phyloP scores from a whole-genome alignment of 2,329 filamentous ascomycete genomes.

The Nectriaceae sp. region DNA sequence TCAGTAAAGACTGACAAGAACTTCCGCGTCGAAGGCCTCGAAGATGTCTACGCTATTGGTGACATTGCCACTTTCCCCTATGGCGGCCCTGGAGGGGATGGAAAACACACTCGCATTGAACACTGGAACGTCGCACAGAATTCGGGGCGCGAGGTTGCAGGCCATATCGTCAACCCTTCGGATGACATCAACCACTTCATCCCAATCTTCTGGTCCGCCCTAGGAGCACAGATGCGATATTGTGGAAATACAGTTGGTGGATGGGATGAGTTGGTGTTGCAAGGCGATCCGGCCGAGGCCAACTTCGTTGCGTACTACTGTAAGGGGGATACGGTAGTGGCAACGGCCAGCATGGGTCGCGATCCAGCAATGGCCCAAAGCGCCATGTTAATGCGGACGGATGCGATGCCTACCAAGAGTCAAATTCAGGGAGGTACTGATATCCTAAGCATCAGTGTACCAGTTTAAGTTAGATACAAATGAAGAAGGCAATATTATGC shows the following conservation, averaged over 20 bases:
- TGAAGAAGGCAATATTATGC: no score
- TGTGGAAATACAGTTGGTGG: constrained; percentile 82
- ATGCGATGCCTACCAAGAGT: constrained; percentile 80
- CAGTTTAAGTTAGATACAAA: constrained; percentile 7
- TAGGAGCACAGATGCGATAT: constrained; percentile 88
- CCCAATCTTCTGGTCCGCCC: constrained; percentile 94
- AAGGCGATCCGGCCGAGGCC: constrained; percentile 73
- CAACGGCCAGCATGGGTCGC: constrained; percentile 86
- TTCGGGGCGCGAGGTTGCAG: constrained; percentile 77
- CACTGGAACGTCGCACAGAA: constrained; percentile 99
- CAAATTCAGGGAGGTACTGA: constrained; percentile 68
- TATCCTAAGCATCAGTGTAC: constrained; percentile 45
- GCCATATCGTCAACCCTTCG: constrained; percentile 70
- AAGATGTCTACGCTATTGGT: constrained; percentile 88
- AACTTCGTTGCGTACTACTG: constrained; percentile 91
- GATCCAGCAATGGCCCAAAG: constrained; percentile 85
- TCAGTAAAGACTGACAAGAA: constrained; percentile 79
- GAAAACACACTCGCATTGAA: constrained; percentile 79
- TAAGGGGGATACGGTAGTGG: constrained; percentile 82
- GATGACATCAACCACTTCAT: constrained; percentile 72
- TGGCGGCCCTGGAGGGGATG: constrained; percentile 80
- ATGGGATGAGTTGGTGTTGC: constrained; percentile 82
- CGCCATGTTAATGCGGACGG: constrained; percentile 80
- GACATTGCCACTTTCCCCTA: constrained; percentile 97
- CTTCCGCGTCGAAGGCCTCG: constrained; percentile 74